Percentiles rank a stretch among this genome's conserved stretches.
phyloP scores from a whole-genome alignment of 768 basidiomycete species.

The Termitomyces sp. region DNA sequence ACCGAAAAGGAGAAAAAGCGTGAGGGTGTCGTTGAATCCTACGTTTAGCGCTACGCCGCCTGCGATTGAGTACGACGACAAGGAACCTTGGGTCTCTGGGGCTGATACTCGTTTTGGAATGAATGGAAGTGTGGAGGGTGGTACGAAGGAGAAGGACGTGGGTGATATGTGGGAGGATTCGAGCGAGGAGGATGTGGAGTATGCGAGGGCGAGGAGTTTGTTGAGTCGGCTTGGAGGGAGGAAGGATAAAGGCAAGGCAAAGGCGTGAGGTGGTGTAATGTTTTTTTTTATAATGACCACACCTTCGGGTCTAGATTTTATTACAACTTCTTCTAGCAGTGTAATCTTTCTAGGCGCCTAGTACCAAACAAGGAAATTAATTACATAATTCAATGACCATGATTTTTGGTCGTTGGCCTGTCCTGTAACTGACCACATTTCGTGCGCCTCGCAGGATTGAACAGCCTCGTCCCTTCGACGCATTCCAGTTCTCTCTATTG shows the following conservation, averaged over 20 bases:
- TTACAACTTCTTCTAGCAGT: background rate
- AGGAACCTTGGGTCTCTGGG: constrained; percentile 9
- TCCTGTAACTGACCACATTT: background rate
- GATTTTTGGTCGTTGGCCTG: too few species aligned
- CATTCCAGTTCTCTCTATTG: background rate
- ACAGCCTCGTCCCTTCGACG: background rate
- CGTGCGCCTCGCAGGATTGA: background rate
- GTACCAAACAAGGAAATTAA: background rate
- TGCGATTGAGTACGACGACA: constrained; percentile 48
- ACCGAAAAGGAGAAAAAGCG: constrained; percentile 57
- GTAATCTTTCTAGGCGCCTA: background rate
- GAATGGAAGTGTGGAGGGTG: constrained; percentile 9
- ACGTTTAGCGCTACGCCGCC: constrained; percentile 75
- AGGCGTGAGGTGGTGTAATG: background rate
- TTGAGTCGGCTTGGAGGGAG: constrained; percentile 31
- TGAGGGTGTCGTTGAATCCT: constrained; percentile 73
- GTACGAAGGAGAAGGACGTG: constrained; percentile 11
- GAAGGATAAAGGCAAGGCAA: background rate
- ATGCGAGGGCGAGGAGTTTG: constrained; percentile 52
- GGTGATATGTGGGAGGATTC: constrained; percentile 69
- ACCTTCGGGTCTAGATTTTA: too few species aligned
- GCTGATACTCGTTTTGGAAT: background rate
- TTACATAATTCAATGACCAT: background rate
- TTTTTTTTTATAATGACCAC: too few species aligned
- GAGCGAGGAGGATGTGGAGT: constrained; percentile 72